Conservation (phyloP, 192 early-diverging fungal species). For the Hyaloraphidium curvatum region DNA sequence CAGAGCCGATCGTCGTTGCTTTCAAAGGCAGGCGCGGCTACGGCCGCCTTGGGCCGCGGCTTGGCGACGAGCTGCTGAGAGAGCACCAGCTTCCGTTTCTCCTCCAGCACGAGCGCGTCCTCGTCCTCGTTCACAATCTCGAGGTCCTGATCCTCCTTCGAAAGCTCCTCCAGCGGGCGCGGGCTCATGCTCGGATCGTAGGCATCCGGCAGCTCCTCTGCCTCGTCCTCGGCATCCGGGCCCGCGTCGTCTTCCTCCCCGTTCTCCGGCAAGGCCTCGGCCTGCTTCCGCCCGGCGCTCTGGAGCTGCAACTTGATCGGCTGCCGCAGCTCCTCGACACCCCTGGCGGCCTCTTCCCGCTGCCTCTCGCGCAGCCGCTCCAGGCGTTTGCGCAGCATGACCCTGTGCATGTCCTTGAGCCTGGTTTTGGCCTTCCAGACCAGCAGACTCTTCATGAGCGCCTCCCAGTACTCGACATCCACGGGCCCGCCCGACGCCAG, state of each 20-base stretch:
- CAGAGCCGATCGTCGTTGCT: conserved; percentile 20
- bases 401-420: conserved; percentile 58
- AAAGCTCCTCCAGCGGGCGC: conserved; percentile 22
- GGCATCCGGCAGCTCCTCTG: conserved; percentile 23
- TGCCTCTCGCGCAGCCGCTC: conserved; percentile 45
- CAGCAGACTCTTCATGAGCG: conserved; percentile 44
- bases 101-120: conserved; percentile 16
- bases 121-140: conserved; percentile 34
- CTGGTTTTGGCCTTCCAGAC: conserved; percentile 71
- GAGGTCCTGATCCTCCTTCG: conserved; percentile 30
- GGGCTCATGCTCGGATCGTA: conserved; percentile 47
- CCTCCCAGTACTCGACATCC: conserved; percentile 94
- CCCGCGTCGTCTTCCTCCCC: conserved; percentile 24
- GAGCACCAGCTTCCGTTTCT: conserved; percentile 29
- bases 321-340: conserved; percentile 8
- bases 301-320: background rate
- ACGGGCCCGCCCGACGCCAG: conserved; percentile 37
- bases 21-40: conserved; percentile 7
- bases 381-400: conserved; percentile 48
- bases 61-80: conserved; percentile 32
- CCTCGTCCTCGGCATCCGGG: conserved; percentile 23
- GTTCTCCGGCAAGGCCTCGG: conserved; percentile 9
- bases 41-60: conserved; percentile 17
- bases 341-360: conserved; percentile 28
- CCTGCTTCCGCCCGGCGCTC: background rate